Evolutionary conservation across 1,284 basidiomycete species (phyloP), one percentile per base, ranked within the genome.

Genomic region (Austroboletus novae-zelandiae): DNA sequence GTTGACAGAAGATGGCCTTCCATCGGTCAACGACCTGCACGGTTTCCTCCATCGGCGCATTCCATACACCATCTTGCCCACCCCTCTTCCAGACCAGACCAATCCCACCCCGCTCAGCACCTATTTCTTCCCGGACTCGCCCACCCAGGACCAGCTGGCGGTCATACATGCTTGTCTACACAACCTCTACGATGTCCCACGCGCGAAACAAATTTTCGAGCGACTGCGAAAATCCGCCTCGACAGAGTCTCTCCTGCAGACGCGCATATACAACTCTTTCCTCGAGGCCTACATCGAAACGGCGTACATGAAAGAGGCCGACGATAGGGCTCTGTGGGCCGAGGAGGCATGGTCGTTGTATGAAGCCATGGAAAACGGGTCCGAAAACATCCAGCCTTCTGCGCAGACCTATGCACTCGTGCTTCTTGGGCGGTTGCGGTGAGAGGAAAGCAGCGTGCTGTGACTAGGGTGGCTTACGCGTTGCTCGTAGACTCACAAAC

Each of bases 151-250:
- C 62, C 74, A 79, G 43, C 66, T 90, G 11, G 81, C 87, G 0
- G 77, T 92, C 55, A 86, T 94, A 67, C 83, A 89, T 57, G 88
- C 89, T 1, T 93, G 91, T 65, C 68, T 93, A 15, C 78, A 86
- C 62, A 80, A 85, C 53, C 66, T 81, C 1, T 81, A 86, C 67
- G 84, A 91, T 60, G 82, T 91, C 0, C 75, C 77, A 1, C 83
- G 89, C 15, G 89, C 89, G 10, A 80, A 80, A 55, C 68, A 71
- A 40, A 77, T 91, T 20, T 89, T 91, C 56, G 78, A 83, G 44
- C 73, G 75, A 9, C 61, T 91, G 30, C 77, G 85, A 5, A 57
- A 48, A 53, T 50, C 31, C 49, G 46, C 30, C 41, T 44, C 52
- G 5, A 65, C 60, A 2, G 71, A 75, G 25, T 61, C 68, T 11